Percentiles rank a stretch among this genome's conserved stretches.
These are phyloP conservation scores for Zoysia pacifica DNA, from an alignment of 176 grass and related monocot genomes.

Conservation along the genomic window DNA sequence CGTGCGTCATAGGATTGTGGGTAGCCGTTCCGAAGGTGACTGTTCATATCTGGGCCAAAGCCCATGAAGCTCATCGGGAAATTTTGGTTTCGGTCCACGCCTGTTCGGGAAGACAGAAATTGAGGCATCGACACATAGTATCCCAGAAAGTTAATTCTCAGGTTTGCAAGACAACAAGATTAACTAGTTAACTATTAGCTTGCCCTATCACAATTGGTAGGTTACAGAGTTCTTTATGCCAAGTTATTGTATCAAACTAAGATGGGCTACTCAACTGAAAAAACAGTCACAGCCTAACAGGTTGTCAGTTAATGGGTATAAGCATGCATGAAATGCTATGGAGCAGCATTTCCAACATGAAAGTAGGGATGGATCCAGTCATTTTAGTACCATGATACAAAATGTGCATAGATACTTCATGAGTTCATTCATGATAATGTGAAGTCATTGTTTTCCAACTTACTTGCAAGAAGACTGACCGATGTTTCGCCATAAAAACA, in stretches of 20 bases:
- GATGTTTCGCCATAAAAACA: constrained; percentile 91
- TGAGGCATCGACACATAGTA: background rate
- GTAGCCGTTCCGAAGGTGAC: no score
- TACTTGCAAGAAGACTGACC: constrained; percentile 94
- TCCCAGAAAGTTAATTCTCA: constrained; percentile 4
- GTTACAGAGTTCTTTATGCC: background rate
- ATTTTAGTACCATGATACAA: background rate
- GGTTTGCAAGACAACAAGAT: constrained; percentile 5
- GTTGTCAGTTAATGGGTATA: constrained; percentile 11
- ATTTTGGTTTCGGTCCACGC: no score
- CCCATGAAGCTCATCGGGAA: no score
- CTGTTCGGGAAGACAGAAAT: no score
- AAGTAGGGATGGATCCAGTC: background rate
- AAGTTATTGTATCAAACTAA: constrained; percentile 4
- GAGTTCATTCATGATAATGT: background rate
- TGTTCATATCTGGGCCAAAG: no score
- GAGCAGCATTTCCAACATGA: background rate
- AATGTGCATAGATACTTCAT: background rate
- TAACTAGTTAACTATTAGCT: constrained; percentile 18
- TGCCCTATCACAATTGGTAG: background rate
- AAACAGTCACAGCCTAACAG: constrained; percentile 3
- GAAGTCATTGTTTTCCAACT: constrained; percentile 20
- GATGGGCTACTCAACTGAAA: background rate
- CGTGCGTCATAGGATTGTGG: no score
- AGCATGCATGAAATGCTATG: background rate